Evolutionary conservation across 2,329 filamentous ascomycete species (phyloP).

Genomic region (Diaporthe ilicicola): DNA sequence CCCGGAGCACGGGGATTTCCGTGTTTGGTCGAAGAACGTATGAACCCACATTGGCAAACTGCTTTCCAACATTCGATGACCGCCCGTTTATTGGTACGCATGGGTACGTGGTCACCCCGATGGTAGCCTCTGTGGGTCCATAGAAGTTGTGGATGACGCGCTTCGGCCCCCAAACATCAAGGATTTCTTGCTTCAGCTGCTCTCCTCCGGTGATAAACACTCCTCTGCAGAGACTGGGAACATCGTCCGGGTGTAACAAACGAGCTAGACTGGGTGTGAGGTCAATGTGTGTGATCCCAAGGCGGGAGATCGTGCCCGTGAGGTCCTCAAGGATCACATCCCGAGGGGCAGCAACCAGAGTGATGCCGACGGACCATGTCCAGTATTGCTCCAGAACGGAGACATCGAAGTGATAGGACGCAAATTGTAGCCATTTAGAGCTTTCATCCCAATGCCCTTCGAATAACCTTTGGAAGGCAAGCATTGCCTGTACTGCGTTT

Average conservation of each 20-base stretch:
- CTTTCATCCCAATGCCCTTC: constrained; percentile 73
- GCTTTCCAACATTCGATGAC: constrained; percentile 85
- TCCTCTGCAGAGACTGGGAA: constrained; percentile 80
- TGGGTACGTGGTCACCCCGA: constrained; percentile 90
- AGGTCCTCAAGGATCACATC: constrained; percentile 89
- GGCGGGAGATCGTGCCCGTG: constrained; percentile 72
- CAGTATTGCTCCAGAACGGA: constrained; percentile 94
- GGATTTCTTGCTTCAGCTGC: constrained; percentile 85
- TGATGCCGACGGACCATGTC: constrained; percentile 92
- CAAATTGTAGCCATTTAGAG: constrained; percentile 91
- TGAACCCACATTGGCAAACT: constrained; percentile 88
- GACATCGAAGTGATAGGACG: constrained; percentile 94
- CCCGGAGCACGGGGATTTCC: constrained; percentile 75
- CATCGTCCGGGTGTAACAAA: constrained; percentile 79
- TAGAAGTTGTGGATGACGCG: constrained; percentile 91
- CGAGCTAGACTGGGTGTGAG: constrained; percentile 88
- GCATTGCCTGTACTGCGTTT: constrained; percentile 88
- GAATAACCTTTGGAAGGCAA: constrained; percentile 85
- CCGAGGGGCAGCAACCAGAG: constrained; percentile 81
- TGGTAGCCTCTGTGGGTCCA: constrained; percentile 91
- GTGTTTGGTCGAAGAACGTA: constrained; percentile 79
- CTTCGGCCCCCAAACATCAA: constrained; percentile 83
- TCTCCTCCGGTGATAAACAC: constrained; percentile 96
- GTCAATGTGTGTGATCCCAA: constrained; percentile 89
- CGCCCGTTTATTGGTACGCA: constrained; percentile 80